Percentiles rank a stretch among this genome's conserved stretches.
These are phyloP conservation scores for Carex littledalei DNA, from an alignment of 176 grass and related monocot species.

Conservation along the genomic window DNA sequence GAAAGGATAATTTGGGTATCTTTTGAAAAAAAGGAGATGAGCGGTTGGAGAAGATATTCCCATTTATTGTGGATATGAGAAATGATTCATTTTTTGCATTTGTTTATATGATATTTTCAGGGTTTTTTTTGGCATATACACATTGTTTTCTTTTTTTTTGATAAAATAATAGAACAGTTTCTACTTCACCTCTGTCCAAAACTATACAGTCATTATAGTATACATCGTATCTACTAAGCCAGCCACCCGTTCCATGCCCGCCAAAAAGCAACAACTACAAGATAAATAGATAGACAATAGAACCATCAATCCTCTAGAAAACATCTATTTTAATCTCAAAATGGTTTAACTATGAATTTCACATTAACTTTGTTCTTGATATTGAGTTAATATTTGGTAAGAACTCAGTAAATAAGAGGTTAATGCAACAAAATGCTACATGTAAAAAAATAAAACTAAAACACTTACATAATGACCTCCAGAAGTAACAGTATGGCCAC, in stretches of 20 bases:
- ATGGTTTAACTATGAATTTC: neutral
- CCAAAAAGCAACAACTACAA: slow-evolving; percentile 91
- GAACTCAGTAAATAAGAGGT: neutral
- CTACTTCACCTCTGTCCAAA: slow-evolving; percentile 79
- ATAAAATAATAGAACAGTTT: neutral
- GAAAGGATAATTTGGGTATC: neutral
- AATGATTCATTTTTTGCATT: neutral
- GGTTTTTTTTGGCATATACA: neutral
- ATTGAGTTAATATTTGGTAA: neutral
- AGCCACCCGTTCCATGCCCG: slow-evolving; percentile 92
- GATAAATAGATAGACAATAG: slow-evolving; percentile 24
- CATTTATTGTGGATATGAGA: neutral
- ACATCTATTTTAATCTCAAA: neutral
- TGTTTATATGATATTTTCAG: neutral
- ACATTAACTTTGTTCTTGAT: neutral
- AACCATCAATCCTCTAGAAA: too few relatives aligned
- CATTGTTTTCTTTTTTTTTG: neutral
- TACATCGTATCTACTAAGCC: slow-evolving; percentile 93
- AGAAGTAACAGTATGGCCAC: slow-evolving; percentile 90
- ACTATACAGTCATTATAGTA: slow-evolving; percentile 97
- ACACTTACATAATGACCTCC: slow-evolving; percentile 86
- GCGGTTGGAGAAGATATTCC: neutral
- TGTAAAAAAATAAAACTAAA: slow-evolving; percentile 21
- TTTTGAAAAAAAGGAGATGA: neutral
- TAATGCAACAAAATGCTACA: neutral